Base-by-base conservation (phyloP, 2,329 filamentous ascomycete genomes). In the Trichophyton benhamiae region DNA sequence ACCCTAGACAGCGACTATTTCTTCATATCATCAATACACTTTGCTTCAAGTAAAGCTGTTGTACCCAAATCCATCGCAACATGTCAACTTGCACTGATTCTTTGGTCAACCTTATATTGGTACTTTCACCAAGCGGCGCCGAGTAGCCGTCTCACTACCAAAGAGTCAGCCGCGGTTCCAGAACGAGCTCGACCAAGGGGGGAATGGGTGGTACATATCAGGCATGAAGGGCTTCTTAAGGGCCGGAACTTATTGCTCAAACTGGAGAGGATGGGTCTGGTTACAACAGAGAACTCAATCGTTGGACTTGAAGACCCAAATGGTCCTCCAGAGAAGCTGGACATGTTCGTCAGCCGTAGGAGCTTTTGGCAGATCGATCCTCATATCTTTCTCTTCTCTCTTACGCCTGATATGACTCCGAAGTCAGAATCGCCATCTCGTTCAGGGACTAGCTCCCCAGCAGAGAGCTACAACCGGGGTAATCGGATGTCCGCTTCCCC, bases 91-190 rank as follows among this genome's bases (percentile, higher is more conserved):
- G 92, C 92, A 66, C 91, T 96, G 89, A 95, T 96, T 87, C 81
- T 97, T 5, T 97, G 90, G 89, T 85, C 91, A 38, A 91, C 90
- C 0, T 78, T 97, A 48, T 96, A 90, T 78, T 97, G 92, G 92
- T 97, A 97, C 78, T 97, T 96, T 68, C 91, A 96, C 75, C 89
- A 95, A 72, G 82, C 85, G 0, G 82, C 87, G 67, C 92, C 92
- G 0, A 78, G 81, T 22, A 79, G 82, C 0, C 81, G 83, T 58
- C 70, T 94, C 38, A 79, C 80, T 17, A 88, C 83, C 5, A 77
- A 83, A 3, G 78, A 82, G 0, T 88, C 86, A 0, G 82, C 80
- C 65, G 72, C 79, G 62, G 92, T 90, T 0, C 87, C 87, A 0
- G 77, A 82, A 17, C 72, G 75, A 3, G 92, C 88, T 3, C 86